Base-by-base conservation (phyloP, 169 alveolate species). In the Perkinsus marinus region DNA sequence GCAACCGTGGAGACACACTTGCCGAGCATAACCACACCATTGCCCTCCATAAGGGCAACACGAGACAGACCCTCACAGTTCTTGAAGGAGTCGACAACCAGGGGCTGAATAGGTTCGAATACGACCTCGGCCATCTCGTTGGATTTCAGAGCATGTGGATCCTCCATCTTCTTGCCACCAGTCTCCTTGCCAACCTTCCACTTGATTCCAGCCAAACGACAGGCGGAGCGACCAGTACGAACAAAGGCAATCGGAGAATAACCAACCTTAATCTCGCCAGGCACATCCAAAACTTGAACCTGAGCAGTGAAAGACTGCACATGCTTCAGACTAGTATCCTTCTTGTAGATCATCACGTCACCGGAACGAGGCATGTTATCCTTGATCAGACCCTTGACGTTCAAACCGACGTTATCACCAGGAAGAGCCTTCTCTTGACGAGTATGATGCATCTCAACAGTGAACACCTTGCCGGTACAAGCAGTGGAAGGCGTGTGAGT, bases 371-470 rank as follows among this genome's bases (percentile, higher is more conserved):
- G 97, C 92, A 98, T 96, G 96, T 97, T 99, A 94, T 98, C 97
- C 92, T 97, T 98, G 90, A 98, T 95, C 89, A 98, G 96, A 96
- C 96, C 96, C 97, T 98, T 97, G 90, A 97, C 98, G 95, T 97
- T 97, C 97, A 98, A 97, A 90, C 99, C 99, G 92, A 98, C 99
- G 94, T 97, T 97, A 96, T 98, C 99, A 91, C 99, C 99, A 39
- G 99, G 99, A 92, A 94, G 95, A 68, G 99, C 99, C 93, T 97
- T 99, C 92, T 96, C 97, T 91, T 98, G 96, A 69, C 96, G 95
- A 95, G 98, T 99, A 95, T 98, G 99, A 96, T 98, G 99, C 99
- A 99, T 98, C 97, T 98, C 99, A 89, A 99, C 99, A 41, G 99
- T 97, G 93, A 97, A 98, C 94, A 98, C 98, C 95, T 97, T 99